phyloP scores from a whole-genome alignment of 208 protist species.

The Balamuthia mandrillaris region DNA sequence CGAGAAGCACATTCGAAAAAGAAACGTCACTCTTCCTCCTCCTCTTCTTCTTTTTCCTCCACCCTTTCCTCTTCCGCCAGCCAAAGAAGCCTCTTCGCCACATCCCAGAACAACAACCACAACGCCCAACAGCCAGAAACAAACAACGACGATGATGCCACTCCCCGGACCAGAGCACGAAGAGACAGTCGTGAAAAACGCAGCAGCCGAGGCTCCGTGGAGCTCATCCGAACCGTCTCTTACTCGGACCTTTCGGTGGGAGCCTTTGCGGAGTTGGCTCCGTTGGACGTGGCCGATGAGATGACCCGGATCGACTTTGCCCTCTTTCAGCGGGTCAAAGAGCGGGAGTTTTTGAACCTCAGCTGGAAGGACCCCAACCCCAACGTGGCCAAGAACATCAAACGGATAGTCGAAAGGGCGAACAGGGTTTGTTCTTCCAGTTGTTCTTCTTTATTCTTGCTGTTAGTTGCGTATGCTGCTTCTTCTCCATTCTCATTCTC shows the following conservation, averaged over 20 bases:
- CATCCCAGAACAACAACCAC: too few species aligned
- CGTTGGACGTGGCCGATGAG: conserved; percentile 17
- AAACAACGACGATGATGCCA: too few species aligned
- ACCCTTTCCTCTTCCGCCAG: too few species aligned
- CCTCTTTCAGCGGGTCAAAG: conserved; percentile 1
- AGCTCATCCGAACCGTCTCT: conserved; percentile 21
- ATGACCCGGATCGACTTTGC: conserved; percentile 20
- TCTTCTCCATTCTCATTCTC: neutral
- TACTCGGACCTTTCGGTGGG: neutral
- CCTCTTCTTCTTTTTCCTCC: too few species aligned
- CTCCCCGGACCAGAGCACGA: too few species aligned
- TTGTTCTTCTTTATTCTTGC: neutral
- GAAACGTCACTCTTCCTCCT: too few species aligned
- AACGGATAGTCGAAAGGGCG: neutral
- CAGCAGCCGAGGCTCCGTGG: too few species aligned
- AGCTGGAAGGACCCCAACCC: neutral
- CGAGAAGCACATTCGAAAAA: too few species aligned
- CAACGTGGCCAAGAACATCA: neutral
- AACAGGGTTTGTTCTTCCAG: neutral
- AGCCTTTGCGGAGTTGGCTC: neutral
- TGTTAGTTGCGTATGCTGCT: neutral
- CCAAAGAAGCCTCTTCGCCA: too few species aligned
- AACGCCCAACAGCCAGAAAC: too few species aligned
- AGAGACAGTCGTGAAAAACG: too few species aligned
- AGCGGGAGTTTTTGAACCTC: neutral